Conservation (phyloP, 768 basidiomycete species). For the Pisolithus albus region DNA sequence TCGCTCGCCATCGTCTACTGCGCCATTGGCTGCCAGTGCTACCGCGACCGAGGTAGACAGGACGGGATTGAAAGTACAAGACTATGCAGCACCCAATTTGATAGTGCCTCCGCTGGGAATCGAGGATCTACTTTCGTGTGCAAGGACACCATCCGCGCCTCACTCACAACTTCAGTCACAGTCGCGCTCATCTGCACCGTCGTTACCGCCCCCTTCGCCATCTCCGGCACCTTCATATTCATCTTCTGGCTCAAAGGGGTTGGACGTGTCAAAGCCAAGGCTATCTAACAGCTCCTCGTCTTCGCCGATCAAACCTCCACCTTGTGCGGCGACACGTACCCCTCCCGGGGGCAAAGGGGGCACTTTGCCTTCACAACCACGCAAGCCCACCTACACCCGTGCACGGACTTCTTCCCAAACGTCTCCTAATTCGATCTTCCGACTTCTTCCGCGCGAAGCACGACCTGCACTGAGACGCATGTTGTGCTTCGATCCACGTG, state of each 20-base stretch:
- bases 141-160: background rate
- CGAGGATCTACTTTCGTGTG: background rate
- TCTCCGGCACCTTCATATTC: background rate
- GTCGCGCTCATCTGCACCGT: background rate
- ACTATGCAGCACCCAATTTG: background rate
- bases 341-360: background rate
- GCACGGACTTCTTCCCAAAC: conserved; percentile 19
- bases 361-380: conserved; percentile 44
- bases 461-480: conserved; percentile 86
- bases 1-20: background rate
- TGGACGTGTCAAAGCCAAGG: background rate
- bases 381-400: conserved; percentile 35
- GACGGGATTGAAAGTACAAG: background rate
- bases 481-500: conserved; percentile 84
- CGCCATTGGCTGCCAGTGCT: background rate
- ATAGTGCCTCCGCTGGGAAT: conserved; percentile 5
- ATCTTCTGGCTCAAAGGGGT: background rate
- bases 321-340: background rate
- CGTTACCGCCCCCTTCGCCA: background rate
- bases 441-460: conserved; percentile 89
- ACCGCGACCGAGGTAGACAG: background rate
- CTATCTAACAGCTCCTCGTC: background rate
- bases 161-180: background rate
- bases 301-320: background rate
- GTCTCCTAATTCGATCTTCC: conserved; percentile 82